Conservation (phyloP, 2,329 filamentous ascomycete species). For the Pseudogymnoascus sp. region DNA sequence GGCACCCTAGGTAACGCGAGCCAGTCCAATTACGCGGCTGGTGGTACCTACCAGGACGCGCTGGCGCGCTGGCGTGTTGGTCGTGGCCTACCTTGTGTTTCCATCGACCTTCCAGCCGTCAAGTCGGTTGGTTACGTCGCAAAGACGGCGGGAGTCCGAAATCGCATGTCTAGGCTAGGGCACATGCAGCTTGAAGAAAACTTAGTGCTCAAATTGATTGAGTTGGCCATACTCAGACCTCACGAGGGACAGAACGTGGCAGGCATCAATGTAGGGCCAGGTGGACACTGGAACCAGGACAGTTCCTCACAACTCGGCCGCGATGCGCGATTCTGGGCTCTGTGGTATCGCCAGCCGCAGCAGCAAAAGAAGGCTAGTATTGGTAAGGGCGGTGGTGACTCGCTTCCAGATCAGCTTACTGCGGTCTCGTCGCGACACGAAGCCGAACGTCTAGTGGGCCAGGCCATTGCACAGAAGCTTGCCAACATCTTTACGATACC, state of each 20-base stretch:
- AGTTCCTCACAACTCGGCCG: too few species aligned
- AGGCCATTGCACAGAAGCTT: neutral
- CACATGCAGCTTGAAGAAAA: conserved; percentile 17
- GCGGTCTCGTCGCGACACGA: neutral
- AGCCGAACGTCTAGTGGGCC: neutral
- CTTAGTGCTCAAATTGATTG: conserved; percentile 8
- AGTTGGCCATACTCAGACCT: neutral
- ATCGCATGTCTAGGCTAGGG: conserved; percentile 11
- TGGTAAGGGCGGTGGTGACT: too few species aligned
- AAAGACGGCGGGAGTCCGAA: conserved; percentile 12
- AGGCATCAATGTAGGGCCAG: neutral
- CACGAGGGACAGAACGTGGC: neutral
- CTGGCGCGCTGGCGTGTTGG: neutral
- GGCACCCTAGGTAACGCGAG: neutral
- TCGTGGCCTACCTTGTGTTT: conserved; percentile 13
- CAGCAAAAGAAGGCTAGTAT: too few species aligned
- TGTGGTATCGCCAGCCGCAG: too few species aligned
- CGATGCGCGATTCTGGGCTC: neutral
- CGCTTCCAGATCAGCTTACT: too few species aligned
- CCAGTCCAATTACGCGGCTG: neutral
- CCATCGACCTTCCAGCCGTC: conserved; percentile 19
- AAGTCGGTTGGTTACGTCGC: conserved; percentile 9
- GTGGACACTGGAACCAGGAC: neutral
- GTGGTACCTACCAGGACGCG: too few species aligned
- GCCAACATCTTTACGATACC: neutral